phyloP scores from a whole-genome alignment of 2,329 filamentous ascomycete species.

The Paraconiothyrium sp. region DNA sequence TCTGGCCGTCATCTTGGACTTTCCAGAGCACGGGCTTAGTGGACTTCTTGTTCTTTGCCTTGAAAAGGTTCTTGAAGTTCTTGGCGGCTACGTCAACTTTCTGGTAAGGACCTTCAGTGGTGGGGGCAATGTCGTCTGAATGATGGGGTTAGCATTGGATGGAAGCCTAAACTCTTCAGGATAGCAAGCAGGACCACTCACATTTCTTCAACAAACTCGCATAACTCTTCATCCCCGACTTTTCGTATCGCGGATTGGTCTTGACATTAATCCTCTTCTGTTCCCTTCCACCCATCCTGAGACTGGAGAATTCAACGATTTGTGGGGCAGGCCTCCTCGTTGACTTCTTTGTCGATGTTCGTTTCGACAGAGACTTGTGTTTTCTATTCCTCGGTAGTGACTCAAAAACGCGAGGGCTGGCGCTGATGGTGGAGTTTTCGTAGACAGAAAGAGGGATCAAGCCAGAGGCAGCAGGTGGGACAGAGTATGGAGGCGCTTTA shows the following conservation, averaged over 20 bases:
- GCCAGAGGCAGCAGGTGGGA: not conserved
- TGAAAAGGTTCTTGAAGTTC: constrained; percentile 28
- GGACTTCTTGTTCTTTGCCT: constrained; percentile 60
- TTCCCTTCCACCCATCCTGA: constrained; percentile 22
- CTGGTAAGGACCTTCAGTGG: constrained; percentile 69
- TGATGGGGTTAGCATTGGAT: not conserved
- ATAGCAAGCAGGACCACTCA: constrained; percentile 11
- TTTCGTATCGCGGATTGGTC: constrained; percentile 36
- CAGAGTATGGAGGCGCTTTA: not conserved
- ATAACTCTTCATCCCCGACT: constrained; percentile 68
- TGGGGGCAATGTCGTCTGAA: constrained; percentile 65
- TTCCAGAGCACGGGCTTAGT: constrained; percentile 55
- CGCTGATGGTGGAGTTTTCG: not conserved
- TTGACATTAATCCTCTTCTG: constrained; percentile 36
- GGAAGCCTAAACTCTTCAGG: not conserved
- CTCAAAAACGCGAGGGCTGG: not conserved
- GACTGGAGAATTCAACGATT: not conserved
- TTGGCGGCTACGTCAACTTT: constrained; percentile 57
- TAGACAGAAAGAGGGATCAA: not conserved
- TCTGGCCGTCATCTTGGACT: constrained; percentile 49
- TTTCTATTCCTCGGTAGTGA: not conserved
- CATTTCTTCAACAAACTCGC: constrained; percentile 69
- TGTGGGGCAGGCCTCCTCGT: not conserved
- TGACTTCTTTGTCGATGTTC: not conserved
- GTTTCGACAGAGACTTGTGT: not conserved